Conservation (phyloP, 208 protist species). For the Leishmania gerbilli region DNA sequence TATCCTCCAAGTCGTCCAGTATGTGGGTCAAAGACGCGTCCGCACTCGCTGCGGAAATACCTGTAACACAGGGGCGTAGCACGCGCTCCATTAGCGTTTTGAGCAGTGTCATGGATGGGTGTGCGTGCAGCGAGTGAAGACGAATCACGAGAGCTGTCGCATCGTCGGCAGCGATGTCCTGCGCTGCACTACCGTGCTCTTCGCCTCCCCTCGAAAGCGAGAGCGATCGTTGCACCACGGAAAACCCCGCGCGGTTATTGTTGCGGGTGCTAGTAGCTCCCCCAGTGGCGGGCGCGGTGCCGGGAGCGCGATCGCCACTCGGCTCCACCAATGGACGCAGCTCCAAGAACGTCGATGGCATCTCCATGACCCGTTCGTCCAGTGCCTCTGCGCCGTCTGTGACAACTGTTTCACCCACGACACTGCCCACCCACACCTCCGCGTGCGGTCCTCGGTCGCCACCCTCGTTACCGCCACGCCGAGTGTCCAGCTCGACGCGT, state of each 20-base stretch:
- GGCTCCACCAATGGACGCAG: background rate
- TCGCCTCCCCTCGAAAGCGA: background rate
- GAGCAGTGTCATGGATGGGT: conserved; percentile 13
- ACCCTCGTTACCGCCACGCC: background rate
- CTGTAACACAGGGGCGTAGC: conserved; percentile 1
- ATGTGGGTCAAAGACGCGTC: background rate
- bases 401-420: conserved; percentile 9
- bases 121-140: conserved; percentile 10
- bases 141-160: conserved; percentile 11
- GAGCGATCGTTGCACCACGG: conserved; percentile 14
- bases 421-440: background rate
- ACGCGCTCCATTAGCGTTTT: background rate
- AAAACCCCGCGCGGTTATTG: conserved; percentile 1
- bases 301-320: background rate
- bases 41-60: background rate
- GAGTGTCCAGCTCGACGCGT: background rate
- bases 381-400: background rate
- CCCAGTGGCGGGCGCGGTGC: background rate
- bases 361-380: background rate
- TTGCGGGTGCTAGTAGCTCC: background rate
- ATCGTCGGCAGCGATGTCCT: background rate
- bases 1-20: background rate
- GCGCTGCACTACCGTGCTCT: background rate
- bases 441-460: background rate
- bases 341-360: conserved; percentile 6